Evolutionary conservation across 495 filamentous ascomycete species (phyloP), one percentile per base, ranked within the genome.

Genomic region (Bacidia rubella): DNA sequence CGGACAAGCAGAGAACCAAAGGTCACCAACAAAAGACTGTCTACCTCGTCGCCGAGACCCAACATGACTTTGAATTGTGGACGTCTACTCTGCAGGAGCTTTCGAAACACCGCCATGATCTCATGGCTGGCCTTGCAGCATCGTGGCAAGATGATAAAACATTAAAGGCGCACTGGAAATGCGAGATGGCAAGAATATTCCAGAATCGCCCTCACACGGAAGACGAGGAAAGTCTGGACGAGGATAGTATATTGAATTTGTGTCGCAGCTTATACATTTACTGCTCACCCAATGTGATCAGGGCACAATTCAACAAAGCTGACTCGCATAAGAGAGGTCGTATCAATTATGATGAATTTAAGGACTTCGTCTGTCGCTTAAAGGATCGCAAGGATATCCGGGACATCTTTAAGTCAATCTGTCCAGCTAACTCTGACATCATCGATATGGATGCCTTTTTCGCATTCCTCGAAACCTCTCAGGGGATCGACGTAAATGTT

Each of bases 251-350:
- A 23, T 83, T 87, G 60, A 79, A 80, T 40, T 74, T 96, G 10
- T 96, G 90, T 66, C 84, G 82, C 56, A 84, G 79, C 54, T 71
- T 97, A 42, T 86, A 96, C 60, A 93, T 98, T 60, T 84, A 95
- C 62, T 86, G 83, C 65, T 84, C 87, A 12, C 75, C 79, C 35
- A 76, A 79, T 39, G 78, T 84, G 59, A 72, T 96, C 21, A 78
- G 74, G 32, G 74, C 75, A n/a, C 85, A 83, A 50, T 95, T 97
- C 58, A 68, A 76, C 40, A 74, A 77, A 52, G 86, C 83, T n/a
- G 87, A 93, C 66, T 64, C 67, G 11, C 71, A 69, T 20, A 63
- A 62, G 19, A 75, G 70, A 1, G 82, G 81, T 10, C 75, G 73
- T 44, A 72, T 97, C 38, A 78, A 81, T 50, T 92, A 85, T 58